A percentile compares a stretch with the other conserved stretches of the same genome.
These are phyloP conservation scores for Jacaranda copaia DNA, from an alignment of 257 asterid species.

Conservation along the genomic window DNA sequence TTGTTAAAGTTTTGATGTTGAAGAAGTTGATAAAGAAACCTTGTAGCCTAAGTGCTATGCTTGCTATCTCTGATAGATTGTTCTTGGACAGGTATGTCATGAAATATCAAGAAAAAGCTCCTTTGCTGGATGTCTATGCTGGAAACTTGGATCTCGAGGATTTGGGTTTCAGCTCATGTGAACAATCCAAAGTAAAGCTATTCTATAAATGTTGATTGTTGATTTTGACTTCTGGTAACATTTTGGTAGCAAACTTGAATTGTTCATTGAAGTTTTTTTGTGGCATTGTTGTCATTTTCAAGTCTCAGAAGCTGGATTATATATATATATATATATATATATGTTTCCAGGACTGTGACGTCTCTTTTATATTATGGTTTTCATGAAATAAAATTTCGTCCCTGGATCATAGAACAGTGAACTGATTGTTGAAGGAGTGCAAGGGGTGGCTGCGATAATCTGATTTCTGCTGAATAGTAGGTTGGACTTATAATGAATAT, in stretches of 20 bases:
- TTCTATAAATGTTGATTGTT: not conserved
- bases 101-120: not conserved
- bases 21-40: constrained; percentile 10
- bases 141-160: not conserved
- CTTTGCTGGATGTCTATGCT: constrained; percentile 1
- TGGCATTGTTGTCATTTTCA: not conserved
- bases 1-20: not conserved
- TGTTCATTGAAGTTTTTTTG: not conserved
- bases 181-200: not conserved
- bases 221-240: not conserved
- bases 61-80: not conserved
- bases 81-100: constrained; percentile 12
- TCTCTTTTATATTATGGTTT: not conserved
- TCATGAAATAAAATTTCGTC: not conserved
- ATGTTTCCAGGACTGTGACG: not conserved
- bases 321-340: not conserved
- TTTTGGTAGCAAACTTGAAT: not conserved
- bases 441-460: too few relatives aligned
- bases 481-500: too few relatives aligned
- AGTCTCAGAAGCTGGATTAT: not conserved
- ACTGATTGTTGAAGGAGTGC: too few relatives aligned
- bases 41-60: not conserved
- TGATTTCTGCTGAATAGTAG: too few relatives aligned
- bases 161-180: not conserved
- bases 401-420: not conserved